Base-by-base conservation (phyloP, 2,329 filamentous ascomycete species). In the Verticillium nonalfalfae region DNA sequence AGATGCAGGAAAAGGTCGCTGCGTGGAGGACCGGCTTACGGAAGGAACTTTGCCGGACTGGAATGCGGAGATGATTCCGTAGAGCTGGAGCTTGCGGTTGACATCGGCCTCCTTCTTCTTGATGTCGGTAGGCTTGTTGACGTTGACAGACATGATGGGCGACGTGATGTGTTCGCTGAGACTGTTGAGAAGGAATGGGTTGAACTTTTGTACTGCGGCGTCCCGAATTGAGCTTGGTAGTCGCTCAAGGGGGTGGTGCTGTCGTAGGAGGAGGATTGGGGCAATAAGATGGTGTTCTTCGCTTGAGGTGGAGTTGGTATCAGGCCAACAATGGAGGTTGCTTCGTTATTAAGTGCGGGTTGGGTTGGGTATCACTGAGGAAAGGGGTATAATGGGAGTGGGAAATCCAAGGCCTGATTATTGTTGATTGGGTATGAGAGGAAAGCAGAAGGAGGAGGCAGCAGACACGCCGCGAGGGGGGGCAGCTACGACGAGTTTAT, bases 61-160 rank as follows among this genome's bases (percentile, higher is more conserved):
- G 75, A 98, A 97, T 59, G 93, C 94, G 81, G 74, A 78, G 77
- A 88, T 85, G 75, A 98, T 97, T 71, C 94, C 95, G 71, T 96
- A 99, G 40, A 98, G 78, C 77, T 97, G 93, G 59, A 99, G 87
- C 81, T 99, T 99, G 74, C 88, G 86, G 77, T 95, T 95, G 77
- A 98, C 89, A 74, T 97, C 88, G 67, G 84, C 84, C 79, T 96
- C 91, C 83, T 93, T 94, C 74, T 85, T 76, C 79, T 90, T 88
- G 64, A 83, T 70, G 75, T 95, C 84, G 65, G 85, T 88, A 36
- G 91, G 91, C 68, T 83, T 85, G 76, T 95, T 93, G 71, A 94
- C 89, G 66, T 75, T 75, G 66, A 68, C 69, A 59, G 76, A 66
- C 75, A 77, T 77, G 68, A 56, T 63, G 54, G 36, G 52, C 59